phyloP scores from a whole-genome alignment of 1,139 yeast genomes.

The Geotrichum australiense region DNA sequence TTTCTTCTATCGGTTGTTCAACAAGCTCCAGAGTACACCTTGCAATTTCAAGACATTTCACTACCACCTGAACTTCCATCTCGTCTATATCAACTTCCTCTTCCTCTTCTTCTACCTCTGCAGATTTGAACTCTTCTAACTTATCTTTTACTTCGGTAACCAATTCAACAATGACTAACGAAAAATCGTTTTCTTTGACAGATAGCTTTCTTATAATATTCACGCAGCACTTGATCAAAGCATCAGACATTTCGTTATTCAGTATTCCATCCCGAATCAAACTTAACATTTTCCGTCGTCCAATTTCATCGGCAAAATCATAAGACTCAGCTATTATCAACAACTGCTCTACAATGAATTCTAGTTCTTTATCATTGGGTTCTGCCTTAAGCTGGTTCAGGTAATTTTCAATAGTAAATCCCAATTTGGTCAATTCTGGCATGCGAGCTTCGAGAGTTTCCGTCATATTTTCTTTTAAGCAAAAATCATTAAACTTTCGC shows the following conservation, averaged over 20 bases:
- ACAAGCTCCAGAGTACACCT: slow-evolving; percentile 65
- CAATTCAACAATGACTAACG: slow-evolving; percentile 77
- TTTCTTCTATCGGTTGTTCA: slow-evolving; percentile 57
- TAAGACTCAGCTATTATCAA: slow-evolving; percentile 59
- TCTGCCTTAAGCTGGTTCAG: slow-evolving; percentile 42
- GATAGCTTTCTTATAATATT: slow-evolving; percentile 65
- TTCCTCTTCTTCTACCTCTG: slow-evolving; percentile 19
- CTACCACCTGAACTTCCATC: slow-evolving; percentile 34
- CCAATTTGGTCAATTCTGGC: slow-evolving; percentile 75
- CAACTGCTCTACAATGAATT: slow-evolving; percentile 71
- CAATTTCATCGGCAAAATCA: slow-evolving; percentile 88
- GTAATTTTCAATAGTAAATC: slow-evolving; percentile 51
- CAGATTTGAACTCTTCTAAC: slow-evolving; percentile 36
- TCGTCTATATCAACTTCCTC: slow-evolving; percentile 14
- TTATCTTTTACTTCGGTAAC: slow-evolving; percentile 76
- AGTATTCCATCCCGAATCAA: slow-evolving; percentile 46
- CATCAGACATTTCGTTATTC: slow-evolving; percentile 42
- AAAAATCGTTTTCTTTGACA: slow-evolving; percentile 74
- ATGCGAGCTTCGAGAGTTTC: slow-evolving; percentile 64
- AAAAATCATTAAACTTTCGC: slow-evolving; percentile 58
- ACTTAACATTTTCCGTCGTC: slow-evolving; percentile 74
- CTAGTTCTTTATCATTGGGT: slow-evolving; percentile 50
- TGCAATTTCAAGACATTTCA: slow-evolving; percentile 64
- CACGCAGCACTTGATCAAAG: slow-evolving; percentile 51
- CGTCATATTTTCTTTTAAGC: slow-evolving; percentile 41